Percentiles rank a stretch among this genome's conserved stretches.
Evolutionary conservation across 1,284 basidiomycete species (phyloP).

Genomic region (Ganoderma resinaceum): DNA sequence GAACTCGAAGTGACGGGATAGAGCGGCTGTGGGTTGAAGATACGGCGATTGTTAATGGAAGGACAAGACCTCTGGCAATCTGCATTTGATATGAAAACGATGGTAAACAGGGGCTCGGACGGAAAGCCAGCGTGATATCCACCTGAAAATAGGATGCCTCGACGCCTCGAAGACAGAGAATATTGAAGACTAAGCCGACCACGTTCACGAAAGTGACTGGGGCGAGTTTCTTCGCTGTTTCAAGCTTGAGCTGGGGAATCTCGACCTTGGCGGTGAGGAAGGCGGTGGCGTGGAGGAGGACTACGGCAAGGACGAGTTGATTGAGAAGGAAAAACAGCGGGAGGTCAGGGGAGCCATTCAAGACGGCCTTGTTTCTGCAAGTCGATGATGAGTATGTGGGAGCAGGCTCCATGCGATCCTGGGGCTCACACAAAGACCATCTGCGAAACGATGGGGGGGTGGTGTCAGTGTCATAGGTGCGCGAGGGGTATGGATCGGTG

Average conservation of each 20-base stretch:
- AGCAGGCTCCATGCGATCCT: neutral
- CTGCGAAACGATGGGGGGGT: conserved; percentile 40
- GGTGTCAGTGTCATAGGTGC: neutral
- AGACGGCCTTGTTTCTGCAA: conserved; percentile 75
- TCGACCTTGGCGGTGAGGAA: conserved; percentile 56
- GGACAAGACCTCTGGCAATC: conserved; percentile 81
- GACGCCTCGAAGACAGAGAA: conserved; percentile 75
- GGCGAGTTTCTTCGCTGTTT: conserved; percentile 61
- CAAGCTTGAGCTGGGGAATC: conserved; percentile 59
- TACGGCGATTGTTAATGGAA: conserved; percentile 77
- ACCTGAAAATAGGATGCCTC: conserved; percentile 84
- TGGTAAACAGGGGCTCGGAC: neutral
- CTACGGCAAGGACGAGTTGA: conserved; percentile 73
- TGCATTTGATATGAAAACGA: conserved; percentile 37
- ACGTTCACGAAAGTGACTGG: conserved; percentile 75
- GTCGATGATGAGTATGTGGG: neutral
- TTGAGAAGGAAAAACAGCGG: conserved; percentile 74
- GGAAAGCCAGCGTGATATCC: conserved; percentile 13
- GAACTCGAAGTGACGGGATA: conserved; percentile 53
- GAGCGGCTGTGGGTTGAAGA: conserved; percentile 59
- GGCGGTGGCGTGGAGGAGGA: conserved; percentile 63
- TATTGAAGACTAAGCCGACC: conserved; percentile 79
- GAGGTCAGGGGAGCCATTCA: conserved; percentile 69
- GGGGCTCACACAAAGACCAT: conserved; percentile 70
- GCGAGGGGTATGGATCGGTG: neutral